Conservation (phyloP, 306 rosid species). For the Lathyrus aphaca region DNA sequence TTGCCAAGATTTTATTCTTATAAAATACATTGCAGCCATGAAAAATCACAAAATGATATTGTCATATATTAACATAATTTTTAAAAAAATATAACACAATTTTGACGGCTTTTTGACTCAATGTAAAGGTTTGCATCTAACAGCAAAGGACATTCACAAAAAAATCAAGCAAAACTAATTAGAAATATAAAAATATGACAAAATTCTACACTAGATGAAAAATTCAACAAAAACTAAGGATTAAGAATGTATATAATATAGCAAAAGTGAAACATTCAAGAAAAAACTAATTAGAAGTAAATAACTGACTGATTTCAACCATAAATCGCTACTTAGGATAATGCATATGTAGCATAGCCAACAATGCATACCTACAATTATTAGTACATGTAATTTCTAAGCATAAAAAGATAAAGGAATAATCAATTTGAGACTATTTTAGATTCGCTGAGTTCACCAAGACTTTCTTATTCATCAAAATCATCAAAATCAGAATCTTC, state of each 20-base stretch:
- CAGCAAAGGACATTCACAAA: too few relatives aligned
- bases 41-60: too few relatives aligned
- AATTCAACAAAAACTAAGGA: neutral
- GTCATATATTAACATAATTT: too few relatives aligned
- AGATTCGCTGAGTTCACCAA: constrained; percentile 51
- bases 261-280: constrained; percentile 14
- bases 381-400: constrained; percentile 42
- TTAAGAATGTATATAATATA: constrained; percentile 8
- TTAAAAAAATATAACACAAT: too few relatives aligned
- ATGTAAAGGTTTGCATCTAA: too few relatives aligned
- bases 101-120: too few relatives aligned
- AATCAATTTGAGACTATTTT: constrained; percentile 60
- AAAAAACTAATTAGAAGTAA: neutral
- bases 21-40: too few relatives aligned
- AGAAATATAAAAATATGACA: too few relatives aligned
- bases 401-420: constrained; percentile 46
- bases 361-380: constrained; percentile 51
- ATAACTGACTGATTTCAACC: constrained; percentile 31
- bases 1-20: too few relatives aligned
- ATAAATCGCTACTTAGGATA: constrained; percentile 11
- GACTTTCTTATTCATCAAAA: constrained; percentile 45
- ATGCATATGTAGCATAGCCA: constrained; percentile 28
- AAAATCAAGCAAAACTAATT: too few relatives aligned
- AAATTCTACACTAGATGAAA: neutral
- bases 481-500: constrained; percentile 75